Conservation (phyloP, 495 filamentous ascomycete genomes). For the Tuber calosporum region DNA sequence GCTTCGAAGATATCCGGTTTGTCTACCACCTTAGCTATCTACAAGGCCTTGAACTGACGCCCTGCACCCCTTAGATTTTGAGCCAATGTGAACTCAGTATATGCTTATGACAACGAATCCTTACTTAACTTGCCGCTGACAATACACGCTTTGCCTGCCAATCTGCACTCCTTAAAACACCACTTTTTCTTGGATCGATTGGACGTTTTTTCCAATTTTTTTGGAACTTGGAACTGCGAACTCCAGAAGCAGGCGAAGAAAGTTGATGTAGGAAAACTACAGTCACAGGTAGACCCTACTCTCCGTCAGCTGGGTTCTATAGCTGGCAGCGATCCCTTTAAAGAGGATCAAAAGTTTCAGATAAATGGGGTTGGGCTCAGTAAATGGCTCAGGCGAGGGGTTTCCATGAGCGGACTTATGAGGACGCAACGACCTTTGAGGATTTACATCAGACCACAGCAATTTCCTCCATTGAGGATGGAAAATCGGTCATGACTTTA, state of each 20-base stretch:
- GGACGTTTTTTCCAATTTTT: constrained; percentile 96
- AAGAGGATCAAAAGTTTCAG: constrained; percentile 91
- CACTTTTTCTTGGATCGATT: constrained; percentile 98
- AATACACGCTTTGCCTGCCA: constrained; percentile 78
- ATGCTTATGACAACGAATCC: constrained; percentile 89
- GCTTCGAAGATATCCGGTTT: constrained; percentile 66
- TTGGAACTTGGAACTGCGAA: constrained; percentile 79
- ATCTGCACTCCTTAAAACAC: constrained; percentile 85
- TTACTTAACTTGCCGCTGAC: constrained; percentile 86
- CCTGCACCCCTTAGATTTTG: constrained; percentile 53
- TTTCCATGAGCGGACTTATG: constrained; percentile 92
- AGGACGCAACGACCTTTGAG: constrained; percentile 53
- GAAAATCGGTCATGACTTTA: constrained; percentile 85
- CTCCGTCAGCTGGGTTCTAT: constrained; percentile 91
- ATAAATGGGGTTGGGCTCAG: constrained; percentile 93
- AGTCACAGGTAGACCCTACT: constrained; percentile 87
- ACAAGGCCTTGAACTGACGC: not conserved
- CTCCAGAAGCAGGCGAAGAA: constrained; percentile 75
- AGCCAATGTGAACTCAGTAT: constrained; percentile 93
- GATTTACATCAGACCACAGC: constrained; percentile 29
- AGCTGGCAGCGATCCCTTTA: constrained; percentile 89
- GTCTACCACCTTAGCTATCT: not conserved
- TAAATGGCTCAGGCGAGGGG: constrained; percentile 88
- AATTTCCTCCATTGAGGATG: constrained; percentile 53
- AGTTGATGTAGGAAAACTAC: constrained; percentile 86